Conservation (phyloP, 2,329 filamentous ascomycete genomes). For the Venturia nashicola region DNA sequence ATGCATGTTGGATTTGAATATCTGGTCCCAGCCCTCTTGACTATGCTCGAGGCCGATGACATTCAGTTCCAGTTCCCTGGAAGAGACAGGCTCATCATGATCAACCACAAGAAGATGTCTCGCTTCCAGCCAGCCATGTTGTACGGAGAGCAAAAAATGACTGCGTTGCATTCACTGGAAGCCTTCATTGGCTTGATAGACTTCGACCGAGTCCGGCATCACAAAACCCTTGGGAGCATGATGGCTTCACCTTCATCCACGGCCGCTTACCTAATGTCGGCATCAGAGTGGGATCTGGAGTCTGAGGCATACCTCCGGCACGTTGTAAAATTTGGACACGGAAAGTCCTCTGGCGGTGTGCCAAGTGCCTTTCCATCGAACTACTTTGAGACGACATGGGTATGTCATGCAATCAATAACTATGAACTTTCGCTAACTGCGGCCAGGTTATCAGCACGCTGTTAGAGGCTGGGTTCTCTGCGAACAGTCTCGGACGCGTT, state of each 20-base stretch:
- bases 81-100: background rate
- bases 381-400: constrained; percentile 20
- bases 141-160: constrained; percentile 14
- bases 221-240: constrained; percentile 22
- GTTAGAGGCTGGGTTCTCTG: background rate
- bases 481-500: background rate
- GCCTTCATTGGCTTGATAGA: constrained; percentile 25
- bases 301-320: constrained; percentile 21
- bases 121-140: constrained; percentile 6
- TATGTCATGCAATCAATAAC: constrained; percentile 6
- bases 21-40: constrained; percentile 11
- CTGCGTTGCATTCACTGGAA: constrained; percentile 27
- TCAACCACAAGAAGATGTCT: constrained; percentile 9
- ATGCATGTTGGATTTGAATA: constrained; percentile 14
- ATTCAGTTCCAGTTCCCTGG: constrained; percentile 9
- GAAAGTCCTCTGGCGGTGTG: constrained; percentile 13
- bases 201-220: constrained; percentile 25
- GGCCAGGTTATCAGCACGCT: background rate
- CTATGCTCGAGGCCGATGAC: constrained; percentile 6
- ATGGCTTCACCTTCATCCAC: constrained; percentile 30
- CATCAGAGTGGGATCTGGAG: constrained; percentile 21
- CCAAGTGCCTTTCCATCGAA: constrained; percentile 19
- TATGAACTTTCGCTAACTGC: too few relatives aligned
- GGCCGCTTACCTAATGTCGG: constrained; percentile 25
- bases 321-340: constrained; percentile 10